phyloP scores from a whole-genome alignment of 176 grass and related monocot genomes.

The Triticum turgidum region DNA sequence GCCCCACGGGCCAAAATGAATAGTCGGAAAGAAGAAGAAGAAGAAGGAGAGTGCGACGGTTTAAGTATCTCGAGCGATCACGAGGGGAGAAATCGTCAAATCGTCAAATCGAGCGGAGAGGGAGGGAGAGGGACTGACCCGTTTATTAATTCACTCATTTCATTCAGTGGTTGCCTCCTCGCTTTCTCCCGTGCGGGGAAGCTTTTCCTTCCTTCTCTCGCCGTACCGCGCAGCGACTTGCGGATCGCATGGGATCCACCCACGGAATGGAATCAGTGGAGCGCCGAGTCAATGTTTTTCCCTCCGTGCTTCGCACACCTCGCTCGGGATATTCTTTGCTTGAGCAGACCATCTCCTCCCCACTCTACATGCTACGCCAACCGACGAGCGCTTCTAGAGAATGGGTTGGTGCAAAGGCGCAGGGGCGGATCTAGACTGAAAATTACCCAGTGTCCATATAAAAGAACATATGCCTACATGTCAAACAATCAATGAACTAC shows the following conservation, averaged over 20 bases:
- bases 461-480: too few species aligned
- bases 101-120: not conserved
- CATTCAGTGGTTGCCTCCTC: constrained; percentile 37
- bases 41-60: constrained; percentile 18
- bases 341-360: not conserved
- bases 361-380: not conserved
- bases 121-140: not conserved
- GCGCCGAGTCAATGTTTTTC: constrained; percentile 30
- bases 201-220: not conserved
- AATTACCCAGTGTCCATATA: too few species aligned
- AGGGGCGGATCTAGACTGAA: too few species aligned
- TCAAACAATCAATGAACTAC: too few species aligned
- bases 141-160: not conserved
- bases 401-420: not conserved
- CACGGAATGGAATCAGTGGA: not conserved
- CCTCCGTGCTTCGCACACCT: not conserved
- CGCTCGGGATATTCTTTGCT: constrained; percentile 39
- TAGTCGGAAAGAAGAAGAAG: not conserved
- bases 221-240: constrained; percentile 2
- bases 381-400: constrained; percentile 35
- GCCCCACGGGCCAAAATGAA: constrained; percentile 6
- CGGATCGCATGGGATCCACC: constrained; percentile 11
- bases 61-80: constrained; percentile 30
- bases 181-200: constrained; percentile 35
- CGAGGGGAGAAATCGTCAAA: constrained; percentile 14